These are phyloP conservation scores for Chlorella sp. DNA, from an alignment of 139 green algal species.

Conservation along the genomic window DNA sequence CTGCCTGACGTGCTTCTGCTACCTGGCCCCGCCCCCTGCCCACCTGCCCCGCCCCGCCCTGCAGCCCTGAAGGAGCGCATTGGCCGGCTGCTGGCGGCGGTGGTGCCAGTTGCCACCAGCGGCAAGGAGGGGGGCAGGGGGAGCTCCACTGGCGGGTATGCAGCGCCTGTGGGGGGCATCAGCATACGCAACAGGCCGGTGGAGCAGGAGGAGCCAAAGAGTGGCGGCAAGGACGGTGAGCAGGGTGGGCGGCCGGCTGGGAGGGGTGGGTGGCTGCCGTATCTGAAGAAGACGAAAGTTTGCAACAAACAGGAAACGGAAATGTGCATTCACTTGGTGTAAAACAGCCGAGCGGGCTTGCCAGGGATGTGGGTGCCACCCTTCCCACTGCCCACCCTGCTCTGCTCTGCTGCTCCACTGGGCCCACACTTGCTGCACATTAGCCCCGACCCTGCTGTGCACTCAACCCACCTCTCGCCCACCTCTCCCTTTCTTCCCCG, in stretches of 20 bases:
- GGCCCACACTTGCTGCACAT: neutral
- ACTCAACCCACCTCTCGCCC: neutral
- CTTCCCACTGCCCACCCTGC: too few relatives aligned
- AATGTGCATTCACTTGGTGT: too few relatives aligned
- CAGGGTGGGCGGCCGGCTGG: neutral
- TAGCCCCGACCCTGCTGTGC: too few relatives aligned
- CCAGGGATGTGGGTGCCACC: too few relatives aligned
- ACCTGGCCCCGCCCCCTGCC: neutral
- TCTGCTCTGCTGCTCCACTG: neutral
- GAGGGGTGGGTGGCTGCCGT: too few relatives aligned
- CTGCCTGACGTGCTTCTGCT: neutral
- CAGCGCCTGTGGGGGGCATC: neutral
- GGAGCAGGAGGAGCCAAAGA: neutral
- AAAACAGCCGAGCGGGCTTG: too few relatives aligned
- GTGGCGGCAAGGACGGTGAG: neutral
- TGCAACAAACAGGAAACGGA: too few relatives aligned
- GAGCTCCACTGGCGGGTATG: neutral
- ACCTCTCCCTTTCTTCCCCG: neutral
- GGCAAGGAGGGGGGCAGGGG: constrained; percentile 30
- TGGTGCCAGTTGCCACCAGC: constrained; percentile 42
- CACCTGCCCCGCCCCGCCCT: neutral
- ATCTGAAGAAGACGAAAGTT: too few relatives aligned
- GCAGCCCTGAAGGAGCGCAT: constrained; percentile 37
- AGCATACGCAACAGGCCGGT: constrained; percentile 11
- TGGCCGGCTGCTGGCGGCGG: neutral